A percentile compares a stretch with the other conserved stretches of the same genome.
phyloP scores from a whole-genome alignment of 2,329 filamentous ascomycete genomes.

The Claviceps purpurea region DNA sequence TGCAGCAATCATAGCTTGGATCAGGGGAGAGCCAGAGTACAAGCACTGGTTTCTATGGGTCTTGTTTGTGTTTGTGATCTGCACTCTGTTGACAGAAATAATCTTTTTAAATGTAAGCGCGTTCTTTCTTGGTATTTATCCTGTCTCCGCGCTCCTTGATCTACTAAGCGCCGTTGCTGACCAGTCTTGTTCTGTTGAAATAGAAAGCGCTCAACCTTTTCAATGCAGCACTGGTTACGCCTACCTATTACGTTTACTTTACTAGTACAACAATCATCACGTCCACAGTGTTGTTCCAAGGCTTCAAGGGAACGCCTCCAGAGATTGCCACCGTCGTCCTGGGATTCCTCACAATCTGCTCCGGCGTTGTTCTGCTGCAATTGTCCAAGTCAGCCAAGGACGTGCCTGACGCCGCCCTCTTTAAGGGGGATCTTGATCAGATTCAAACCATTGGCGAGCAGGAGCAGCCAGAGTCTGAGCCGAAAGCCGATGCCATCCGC shows the following conservation, averaged over 20 bases:
- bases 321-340: slow-evolving; percentile 82
- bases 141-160: neutral
- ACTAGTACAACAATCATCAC: slow-evolving; percentile 92
- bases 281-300: slow-evolving; percentile 80
- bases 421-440: slow-evolving; percentile 86
- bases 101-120: slow-evolving; percentile 79
- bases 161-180: neutral
- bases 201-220: slow-evolving; percentile 97
- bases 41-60: slow-evolving; percentile 97
- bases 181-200: neutral
- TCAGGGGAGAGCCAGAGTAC: slow-evolving; percentile 71
- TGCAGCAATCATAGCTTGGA: slow-evolving; percentile 79
- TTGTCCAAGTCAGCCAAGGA: slow-evolving; percentile 98
- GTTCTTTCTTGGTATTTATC: neutral
- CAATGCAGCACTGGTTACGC: slow-evolving; percentile 92
- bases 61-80: slow-evolving; percentile 75
- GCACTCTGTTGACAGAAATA: slow-evolving; percentile 85
- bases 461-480: slow-evolving; percentile 90
- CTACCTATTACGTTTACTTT: slow-evolving; percentile 98
- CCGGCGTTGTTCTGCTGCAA: slow-evolving; percentile 82
- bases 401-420: slow-evolving; percentile 84
- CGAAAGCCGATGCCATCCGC: slow-evolving; percentile 90
- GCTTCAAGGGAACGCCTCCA: slow-evolving; percentile 74
- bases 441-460: slow-evolving; percentile 90
- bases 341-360: slow-evolving; percentile 87